Evolutionary conservation across 345 rosid species (phyloP), one percentile per base, ranked within the genome.

Genomic region (Punica granatum): DNA sequence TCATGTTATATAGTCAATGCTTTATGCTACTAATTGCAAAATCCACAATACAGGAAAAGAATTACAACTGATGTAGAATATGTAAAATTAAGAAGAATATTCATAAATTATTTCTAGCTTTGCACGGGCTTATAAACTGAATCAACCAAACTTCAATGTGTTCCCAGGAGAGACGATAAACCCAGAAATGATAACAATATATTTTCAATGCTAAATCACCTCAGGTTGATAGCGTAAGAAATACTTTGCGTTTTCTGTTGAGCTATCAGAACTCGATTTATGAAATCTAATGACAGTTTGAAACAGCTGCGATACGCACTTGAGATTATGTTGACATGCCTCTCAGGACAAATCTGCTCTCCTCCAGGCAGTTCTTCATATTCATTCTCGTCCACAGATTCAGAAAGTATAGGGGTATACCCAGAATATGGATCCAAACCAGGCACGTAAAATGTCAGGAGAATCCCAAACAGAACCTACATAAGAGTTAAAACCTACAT

Each of bases 341-440:
- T 80, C 84, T 94, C 99, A 4, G 99, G 99, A 69, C 96, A 94
- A 76, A 89, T 86, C 64, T 84, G 77, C 78, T 94, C 96, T 80
- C 88, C 96, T 64, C 85, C 92, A 67, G 98, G 87, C 69, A 94
- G 95, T 77, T 86, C 98, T 76, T 88, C 92, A 80, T 94, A 94
- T 73, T 82, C 99, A 74, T 75, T 74, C 70, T 88, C 87, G 30
- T 83, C 96, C 23, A 74, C 67, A 51, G 76, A 75, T 71, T 89
- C 93, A 74, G 74, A 67, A 26, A 67, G 65, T 76, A 84, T 32
- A 48, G 89, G 88, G 60, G 90, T 82, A 78, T 94, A 94, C 75
- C 98, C 96, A 81, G 96, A 88, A 68, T 86, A 82, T 71, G 96
- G 93, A 71, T 89, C 98, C 98, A 89, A 74, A 74, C 82, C 72